A percentile compares a stretch with the other conserved stretches of the same genome.
phyloP scores from a whole-genome alignment of 148 eudicot genomes.

The Vaccinium vitisidaea region DNA sequence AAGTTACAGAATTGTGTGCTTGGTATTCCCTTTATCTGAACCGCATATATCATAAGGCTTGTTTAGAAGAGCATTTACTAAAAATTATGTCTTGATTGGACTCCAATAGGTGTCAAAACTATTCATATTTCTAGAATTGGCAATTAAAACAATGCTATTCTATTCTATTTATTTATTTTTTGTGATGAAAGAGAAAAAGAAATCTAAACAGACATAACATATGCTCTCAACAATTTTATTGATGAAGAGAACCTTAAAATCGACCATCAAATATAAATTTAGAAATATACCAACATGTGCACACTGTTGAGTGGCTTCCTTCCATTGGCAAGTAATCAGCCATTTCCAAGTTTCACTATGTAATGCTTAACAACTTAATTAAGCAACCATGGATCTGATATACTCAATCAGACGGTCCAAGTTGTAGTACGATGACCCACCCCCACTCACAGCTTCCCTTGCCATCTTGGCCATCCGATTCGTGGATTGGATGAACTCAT shows the following conservation, averaged over 20 bases:
- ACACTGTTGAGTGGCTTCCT: background rate
- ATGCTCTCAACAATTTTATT: too few relatives aligned
- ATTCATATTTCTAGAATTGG: too few relatives aligned
- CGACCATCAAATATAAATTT: background rate
- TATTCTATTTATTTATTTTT: too few relatives aligned
- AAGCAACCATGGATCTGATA: background rate
- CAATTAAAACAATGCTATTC: too few relatives aligned
- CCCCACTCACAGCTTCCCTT: slow-evolving; percentile 15
- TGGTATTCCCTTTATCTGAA: too few relatives aligned
- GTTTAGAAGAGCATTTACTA: too few relatives aligned
- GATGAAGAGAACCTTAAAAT: background rate
- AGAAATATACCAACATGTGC: background rate
- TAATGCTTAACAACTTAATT: background rate
- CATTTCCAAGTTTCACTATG: background rate
- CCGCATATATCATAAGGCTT: too few relatives aligned
- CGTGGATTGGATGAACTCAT: background rate
- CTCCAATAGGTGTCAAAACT: too few relatives aligned
- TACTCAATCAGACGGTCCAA: slow-evolving; percentile 16
- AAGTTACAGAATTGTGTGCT: too few relatives aligned
- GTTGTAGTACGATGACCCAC: slow-evolving; percentile 21
- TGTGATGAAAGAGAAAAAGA: too few relatives aligned
- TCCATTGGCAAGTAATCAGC: background rate
- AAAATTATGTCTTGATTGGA: too few relatives aligned
- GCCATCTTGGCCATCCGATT: background rate
- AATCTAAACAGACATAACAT: too few relatives aligned